A percentile compares a stretch with the other conserved stretches of the same genome.
These are phyloP conservation scores for Microbotryum intermedium DNA, from an alignment of 1,284 basidiomycete species.

Conservation along the genomic window DNA sequence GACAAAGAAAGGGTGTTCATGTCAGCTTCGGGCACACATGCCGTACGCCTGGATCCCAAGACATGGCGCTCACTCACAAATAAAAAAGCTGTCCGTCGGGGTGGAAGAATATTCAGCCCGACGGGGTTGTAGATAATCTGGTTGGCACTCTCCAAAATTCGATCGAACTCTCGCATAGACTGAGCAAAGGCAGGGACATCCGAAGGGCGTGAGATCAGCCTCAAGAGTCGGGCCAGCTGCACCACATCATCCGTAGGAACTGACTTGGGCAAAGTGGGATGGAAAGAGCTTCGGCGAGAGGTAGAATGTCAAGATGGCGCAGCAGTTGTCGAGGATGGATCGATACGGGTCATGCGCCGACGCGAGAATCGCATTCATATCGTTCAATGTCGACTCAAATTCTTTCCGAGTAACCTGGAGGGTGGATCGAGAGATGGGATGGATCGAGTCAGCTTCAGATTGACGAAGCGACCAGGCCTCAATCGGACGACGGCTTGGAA, in stretches of 20 bases:
- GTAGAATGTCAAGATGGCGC: constrained; percentile 65
- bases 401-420: constrained; percentile 39
- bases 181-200: constrained; percentile 35
- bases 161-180: constrained; percentile 64
- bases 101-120: constrained; percentile 73
- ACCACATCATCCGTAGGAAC: too few relatives aligned
- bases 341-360: constrained; percentile 41
- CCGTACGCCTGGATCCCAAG: too few relatives aligned
- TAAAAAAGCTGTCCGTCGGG: constrained; percentile 65
- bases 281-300: constrained; percentile 51
- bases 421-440: background rate
- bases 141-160: constrained; percentile 58
- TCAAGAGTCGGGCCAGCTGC: too few relatives aligned
- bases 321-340: constrained; percentile 42
- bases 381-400: constrained; percentile 39
- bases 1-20: background rate
- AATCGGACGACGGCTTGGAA: background rate
- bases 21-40: too few relatives aligned
- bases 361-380: constrained; percentile 40
- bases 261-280: too few relatives aligned
- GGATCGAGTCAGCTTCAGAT: background rate
- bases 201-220: background rate
- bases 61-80: constrained; percentile 53
- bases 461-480: background rate
- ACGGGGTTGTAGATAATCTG: constrained; percentile 61